Conservation (phyloP, 495 filamentous ascomycete species). For the Aspergillus panamensis region DNA sequence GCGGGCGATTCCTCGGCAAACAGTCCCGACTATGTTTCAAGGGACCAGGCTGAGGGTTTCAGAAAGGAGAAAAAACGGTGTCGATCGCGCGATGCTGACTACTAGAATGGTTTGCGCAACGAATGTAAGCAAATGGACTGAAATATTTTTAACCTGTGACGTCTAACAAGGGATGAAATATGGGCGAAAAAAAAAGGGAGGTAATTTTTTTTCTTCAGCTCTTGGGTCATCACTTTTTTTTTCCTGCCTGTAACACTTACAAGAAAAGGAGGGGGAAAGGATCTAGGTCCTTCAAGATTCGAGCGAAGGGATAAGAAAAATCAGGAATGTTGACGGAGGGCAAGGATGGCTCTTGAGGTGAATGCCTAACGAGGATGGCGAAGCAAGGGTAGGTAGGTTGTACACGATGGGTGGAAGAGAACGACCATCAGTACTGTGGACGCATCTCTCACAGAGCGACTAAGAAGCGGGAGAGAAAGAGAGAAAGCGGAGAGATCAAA, state of each 20-base stretch:
- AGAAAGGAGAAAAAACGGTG: conserved; percentile 16
- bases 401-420: conserved; percentile 21
- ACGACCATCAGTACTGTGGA: conserved; percentile 26
- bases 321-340: conserved; percentile 19
- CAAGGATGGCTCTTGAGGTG: conserved; percentile 21
- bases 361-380: conserved; percentile 24
- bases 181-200: conserved; percentile 4
- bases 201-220: conserved; percentile 7
- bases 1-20: conserved; percentile 17
- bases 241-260: conserved; percentile 17
- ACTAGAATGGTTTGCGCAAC: conserved; percentile 24
- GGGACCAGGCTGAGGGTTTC: conserved; percentile 9
- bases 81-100: conserved; percentile 22
- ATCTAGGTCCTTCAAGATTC: conserved; percentile 2
- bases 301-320: conserved; percentile 12
- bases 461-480: conserved; percentile 2
- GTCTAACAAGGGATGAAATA: conserved; percentile 13
- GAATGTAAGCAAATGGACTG: conserved; percentile 24
- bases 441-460: conserved; percentile 20
- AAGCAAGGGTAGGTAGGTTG: conserved; percentile 28
- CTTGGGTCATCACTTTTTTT: conserved; percentile 2
- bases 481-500: background rate
- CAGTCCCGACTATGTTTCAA: conserved; percentile 12
- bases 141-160: conserved; percentile 9
- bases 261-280: conserved; percentile 3